These are phyloP conservation scores for Trichoderma oligosporum DNA, from an alignment of 2,329 filamentous ascomycete species.

Conservation along the genomic window DNA sequence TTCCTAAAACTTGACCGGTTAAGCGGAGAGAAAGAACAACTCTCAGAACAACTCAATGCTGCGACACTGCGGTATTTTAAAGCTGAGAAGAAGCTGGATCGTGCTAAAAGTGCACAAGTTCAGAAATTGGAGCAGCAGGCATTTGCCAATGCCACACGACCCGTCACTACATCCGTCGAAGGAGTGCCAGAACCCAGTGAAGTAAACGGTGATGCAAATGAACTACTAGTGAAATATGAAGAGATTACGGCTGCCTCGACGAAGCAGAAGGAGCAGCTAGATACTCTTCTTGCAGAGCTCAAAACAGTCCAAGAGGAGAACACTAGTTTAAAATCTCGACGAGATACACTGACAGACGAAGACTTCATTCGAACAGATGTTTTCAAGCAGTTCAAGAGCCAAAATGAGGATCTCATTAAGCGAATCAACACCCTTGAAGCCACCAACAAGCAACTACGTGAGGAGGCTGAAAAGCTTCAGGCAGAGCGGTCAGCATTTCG, in stretches of 20 bases:
- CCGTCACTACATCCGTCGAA: conserved; percentile 31
- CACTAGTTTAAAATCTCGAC: conserved; percentile 63
- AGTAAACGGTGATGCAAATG: conserved; percentile 55
- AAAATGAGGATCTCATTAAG: conserved; percentile 90
- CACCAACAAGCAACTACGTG: conserved; percentile 75
- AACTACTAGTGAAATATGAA: conserved; percentile 70
- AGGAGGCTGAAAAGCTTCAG: conserved; percentile 81
- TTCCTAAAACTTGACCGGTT: conserved; percentile 72
- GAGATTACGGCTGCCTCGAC: conserved; percentile 71
- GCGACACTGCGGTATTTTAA: conserved; percentile 91
- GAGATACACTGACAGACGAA: conserved; percentile 77
- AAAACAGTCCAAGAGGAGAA: conserved; percentile 73
- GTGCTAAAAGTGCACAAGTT: conserved; percentile 81
- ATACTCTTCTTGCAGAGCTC: conserved; percentile 73
- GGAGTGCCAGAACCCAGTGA: conserved; percentile 52
- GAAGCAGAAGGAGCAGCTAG: conserved; percentile 86
- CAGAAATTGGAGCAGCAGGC: conserved; percentile 91
- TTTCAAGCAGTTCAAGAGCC: conserved; percentile 85
- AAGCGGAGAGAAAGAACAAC: conserved; percentile 73
- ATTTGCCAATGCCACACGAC: conserved; percentile 62
- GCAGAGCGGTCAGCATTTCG: conserved; percentile 81
- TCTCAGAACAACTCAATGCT: conserved; percentile 81
- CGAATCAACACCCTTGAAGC: conserved; percentile 89
- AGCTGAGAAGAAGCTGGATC: conserved; percentile 90
- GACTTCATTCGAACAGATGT: conserved; percentile 90